Percentiles rank a stretch among this genome's conserved stretches.
These are phyloP conservation scores for Ophiorrhiza pumila DNA, from an alignment of 257 asterid species.

Conservation along the genomic window DNA sequence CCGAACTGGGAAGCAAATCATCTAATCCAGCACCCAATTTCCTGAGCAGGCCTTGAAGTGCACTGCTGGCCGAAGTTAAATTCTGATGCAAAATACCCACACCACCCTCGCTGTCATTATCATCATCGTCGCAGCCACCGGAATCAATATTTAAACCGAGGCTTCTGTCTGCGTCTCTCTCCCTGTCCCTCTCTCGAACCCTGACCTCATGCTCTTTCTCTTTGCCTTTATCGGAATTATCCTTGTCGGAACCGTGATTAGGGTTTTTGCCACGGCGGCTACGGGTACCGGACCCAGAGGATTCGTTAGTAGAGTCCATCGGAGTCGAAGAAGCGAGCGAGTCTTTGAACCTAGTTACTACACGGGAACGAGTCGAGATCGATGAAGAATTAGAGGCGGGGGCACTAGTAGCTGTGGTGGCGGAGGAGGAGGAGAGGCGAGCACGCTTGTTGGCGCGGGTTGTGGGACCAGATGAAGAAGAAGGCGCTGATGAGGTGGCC, in stretches of 20 bases:
- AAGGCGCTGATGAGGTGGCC: constrained; percentile 97
- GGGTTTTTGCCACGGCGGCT: constrained; percentile 82
- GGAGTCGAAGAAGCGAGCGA: constrained; percentile 34
- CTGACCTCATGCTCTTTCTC: constrained; percentile 76
- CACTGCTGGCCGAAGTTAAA: constrained; percentile 89
- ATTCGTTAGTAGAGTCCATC: constrained; percentile 76
- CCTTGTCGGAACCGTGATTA: constrained; percentile 48
- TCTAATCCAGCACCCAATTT: constrained; percentile 94
- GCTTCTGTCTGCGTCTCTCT: constrained; percentile 64
- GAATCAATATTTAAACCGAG: constrained; percentile 72
- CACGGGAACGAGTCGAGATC: constrained; percentile 67
- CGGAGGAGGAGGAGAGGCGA: constrained; percentile 57
- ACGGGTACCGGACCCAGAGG: constrained; percentile 73
- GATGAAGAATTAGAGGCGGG: constrained; percentile 26
- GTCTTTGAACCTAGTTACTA: constrained; percentile 43
- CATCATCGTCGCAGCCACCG: constrained; percentile 68
- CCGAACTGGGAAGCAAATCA: constrained; percentile 91
- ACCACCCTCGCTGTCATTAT: constrained; percentile 80
- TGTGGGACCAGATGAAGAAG: constrained; percentile 67
- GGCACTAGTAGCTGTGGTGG: constrained; percentile 23
- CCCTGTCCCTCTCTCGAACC: constrained; percentile 53
- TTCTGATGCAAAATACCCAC: constrained; percentile 83
- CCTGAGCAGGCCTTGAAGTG: constrained; percentile 85
- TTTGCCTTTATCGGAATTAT: constrained; percentile 79
- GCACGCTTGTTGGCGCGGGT: constrained; percentile 84